Conservation (phyloP, 192 early-diverging fungal genomes). For the Jimgerdemannia lactiflua region DNA sequence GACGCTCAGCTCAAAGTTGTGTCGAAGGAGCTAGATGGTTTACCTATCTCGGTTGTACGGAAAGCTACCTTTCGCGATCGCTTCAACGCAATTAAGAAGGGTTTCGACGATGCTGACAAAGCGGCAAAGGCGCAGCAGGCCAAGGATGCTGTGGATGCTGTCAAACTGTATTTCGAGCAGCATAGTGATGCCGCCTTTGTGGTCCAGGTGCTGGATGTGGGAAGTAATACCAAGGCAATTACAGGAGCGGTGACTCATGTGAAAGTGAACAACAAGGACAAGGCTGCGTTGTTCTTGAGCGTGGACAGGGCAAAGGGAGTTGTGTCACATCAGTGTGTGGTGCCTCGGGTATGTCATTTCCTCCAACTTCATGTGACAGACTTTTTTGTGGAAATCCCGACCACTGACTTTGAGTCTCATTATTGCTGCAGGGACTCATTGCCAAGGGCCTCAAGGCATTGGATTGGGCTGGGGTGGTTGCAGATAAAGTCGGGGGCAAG, state of each 20-base stretch:
- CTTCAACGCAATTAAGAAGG: conserved; percentile 75
- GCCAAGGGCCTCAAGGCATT: conserved; percentile 82
- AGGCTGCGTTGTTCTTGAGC: conserved; percentile 85
- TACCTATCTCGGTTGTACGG: conserved; percentile 72
- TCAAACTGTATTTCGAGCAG: conserved; percentile 70
- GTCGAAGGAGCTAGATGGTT: conserved; percentile 75
- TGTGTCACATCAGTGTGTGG: conserved; percentile 81
- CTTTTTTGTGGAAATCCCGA: neutral
- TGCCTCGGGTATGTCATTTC: conserved; percentile 48
- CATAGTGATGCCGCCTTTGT: conserved; percentile 57
- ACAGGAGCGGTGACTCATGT: conserved; percentile 71
- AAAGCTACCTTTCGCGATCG: conserved; percentile 75
- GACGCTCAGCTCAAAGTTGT: conserved; percentile 79
- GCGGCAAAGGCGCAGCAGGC: conserved; percentile 77
- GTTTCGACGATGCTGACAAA: conserved; percentile 88
- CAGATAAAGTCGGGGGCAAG: conserved; percentile 83
- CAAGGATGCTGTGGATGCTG: conserved; percentile 78
- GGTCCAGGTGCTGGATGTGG: conserved; percentile 62
- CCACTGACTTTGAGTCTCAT: too few relatives aligned
- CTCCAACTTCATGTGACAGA: neutral
- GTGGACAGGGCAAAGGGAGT: conserved; percentile 64
- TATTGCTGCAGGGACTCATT: conserved; percentile 42
- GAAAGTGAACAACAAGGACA: conserved; percentile 72
- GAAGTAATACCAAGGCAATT: conserved; percentile 84
- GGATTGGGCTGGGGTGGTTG: conserved; percentile 89